Base-by-base conservation (phyloP, 306 rosid genomes). In the Corylus heterophylla region DNA sequence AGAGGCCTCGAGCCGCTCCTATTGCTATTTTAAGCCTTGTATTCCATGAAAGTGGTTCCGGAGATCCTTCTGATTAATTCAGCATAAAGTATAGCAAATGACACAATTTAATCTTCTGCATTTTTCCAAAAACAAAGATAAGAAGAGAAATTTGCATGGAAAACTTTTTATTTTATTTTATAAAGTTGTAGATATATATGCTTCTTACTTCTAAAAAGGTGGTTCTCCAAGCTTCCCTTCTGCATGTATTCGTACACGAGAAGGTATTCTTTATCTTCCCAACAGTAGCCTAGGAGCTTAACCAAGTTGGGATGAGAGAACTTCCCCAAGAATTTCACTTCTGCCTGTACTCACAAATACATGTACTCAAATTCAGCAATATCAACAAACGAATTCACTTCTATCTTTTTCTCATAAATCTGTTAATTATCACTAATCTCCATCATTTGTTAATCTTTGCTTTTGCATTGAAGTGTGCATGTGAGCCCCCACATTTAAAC, bases 161-260 rank as follows among this genome's bases (percentile, higher is more conserved):
- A 67, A 66, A 35, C 45, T 7, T 45, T 20, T 7, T 5, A 0
- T 27, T 14, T 29, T 29, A 9, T 2, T 29, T 27, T 11, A 1
- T 12, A 0, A 11, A 25, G 44, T 12, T 12, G 12, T 42, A 42
- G 2, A 29, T 27, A 31, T 31, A 31, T 31, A 4, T 37, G 7
- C 7, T 39, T 22, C 87, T 8, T 86, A 92, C 99, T 91, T 81
- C 89, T 82, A 63, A 96, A 96, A n/a, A 96, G 89, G 86, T 96
- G 98, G 69, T 77, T 90, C 66, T 96, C 99, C 80, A 93, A 80
- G 80, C 99, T 96, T 1, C 99, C 99, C 78, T 83, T 96, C 25
- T 71, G 91, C 96, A 90, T 85, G 74, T 86, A 85, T 54, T 96
- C 94, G 18, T 93, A 96, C 0, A 93, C 94, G 0, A 95, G 92